These are phyloP conservation scores for Rhododendron henanense DNA, from an alignment of 148 eudicot genomes.

Conservation along the genomic window DNA sequence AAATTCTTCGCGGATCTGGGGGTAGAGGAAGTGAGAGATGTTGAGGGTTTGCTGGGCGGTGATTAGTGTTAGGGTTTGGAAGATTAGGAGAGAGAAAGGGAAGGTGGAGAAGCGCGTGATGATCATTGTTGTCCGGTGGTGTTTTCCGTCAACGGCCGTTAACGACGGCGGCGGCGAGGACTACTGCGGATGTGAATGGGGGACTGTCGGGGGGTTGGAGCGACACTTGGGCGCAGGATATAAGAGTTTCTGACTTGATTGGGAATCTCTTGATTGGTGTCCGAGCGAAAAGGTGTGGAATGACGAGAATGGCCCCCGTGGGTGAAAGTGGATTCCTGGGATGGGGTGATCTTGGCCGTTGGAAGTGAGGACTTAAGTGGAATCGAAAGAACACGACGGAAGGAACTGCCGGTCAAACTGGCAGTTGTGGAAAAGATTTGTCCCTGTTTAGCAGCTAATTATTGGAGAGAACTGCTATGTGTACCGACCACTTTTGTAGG, in stretches of 20 bases:
- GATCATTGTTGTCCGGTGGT: not conserved
- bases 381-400: not conserved
- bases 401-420: not conserved
- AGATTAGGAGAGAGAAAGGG: conserved; percentile 10
- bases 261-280: not conserved
- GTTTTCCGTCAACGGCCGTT: conserved; percentile 2
- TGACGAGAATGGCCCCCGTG: not conserved
- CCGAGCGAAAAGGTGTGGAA: not conserved
- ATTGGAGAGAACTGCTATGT: no score
- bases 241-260: not conserved
- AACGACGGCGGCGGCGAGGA: not conserved
- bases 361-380: not conserved
- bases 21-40: conserved; percentile 40
- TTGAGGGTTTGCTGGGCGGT: conserved; percentile 21
- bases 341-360: not conserved
- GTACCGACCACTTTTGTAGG: no score
- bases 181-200: not conserved
- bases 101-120: not conserved
- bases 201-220: not conserved
- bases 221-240: not conserved
- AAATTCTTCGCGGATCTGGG: conserved; percentile 18
- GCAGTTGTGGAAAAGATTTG: not conserved
- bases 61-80: conserved; percentile 12
- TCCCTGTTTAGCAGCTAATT: no score
- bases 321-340: not conserved